Base-by-base conservation (phyloP, 2,329 filamentous ascomycete genomes). In the Aspergillus cejpii region DNA sequence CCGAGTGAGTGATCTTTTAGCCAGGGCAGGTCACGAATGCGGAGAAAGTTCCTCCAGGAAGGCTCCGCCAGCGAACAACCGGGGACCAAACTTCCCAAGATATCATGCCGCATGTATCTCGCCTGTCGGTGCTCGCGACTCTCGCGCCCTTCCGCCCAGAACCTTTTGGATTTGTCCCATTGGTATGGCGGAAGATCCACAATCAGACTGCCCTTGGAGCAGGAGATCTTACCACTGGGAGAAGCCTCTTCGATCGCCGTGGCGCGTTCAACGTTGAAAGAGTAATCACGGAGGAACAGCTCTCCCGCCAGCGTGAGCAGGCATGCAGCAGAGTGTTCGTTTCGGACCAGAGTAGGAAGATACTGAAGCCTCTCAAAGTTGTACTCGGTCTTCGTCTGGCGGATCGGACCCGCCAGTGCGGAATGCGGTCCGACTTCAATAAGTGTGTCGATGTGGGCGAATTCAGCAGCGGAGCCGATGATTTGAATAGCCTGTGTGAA, bases 1-100 rank as follows among this genome's bases (percentile, higher is more conserved):
- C 52, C 47, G 4, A 65, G 44, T 7, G 39, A 44, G 40, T 65
- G 63, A 27, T 62, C 53, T 1, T 37, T 14, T 6, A 66, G 29
- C 64, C 64, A 65, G 3, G 58, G 56, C 1, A 52, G 39, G 8
- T 64, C 57, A 11, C 39, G 42, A 2, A 50, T 26, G 5, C 52
- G 52, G 1, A 67, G 39, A 12, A 58, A 36, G 29, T 64, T 63
- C 17, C 62, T 37, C 63, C 63, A 67, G 1, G 33, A 31, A 3
- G 52, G 6, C 5, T 8, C 20, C 1, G 8, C 49, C 11, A 55
- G 50, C 1, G 47, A 28, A 2, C 44, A 34, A 27, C 45, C 51
- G 6, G 39, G 10, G 7, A 41, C 38, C 1, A 41, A 41, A 2
- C 39, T 37, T 2, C 61, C 61, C 7, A 64, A 51, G 2, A 64